Evolutionary conservation across 805 yeast genomes (phyloP), one percentile per base, ranked within the genome.

Genomic region (Wickerhamomyces hampshirensis): DNA sequence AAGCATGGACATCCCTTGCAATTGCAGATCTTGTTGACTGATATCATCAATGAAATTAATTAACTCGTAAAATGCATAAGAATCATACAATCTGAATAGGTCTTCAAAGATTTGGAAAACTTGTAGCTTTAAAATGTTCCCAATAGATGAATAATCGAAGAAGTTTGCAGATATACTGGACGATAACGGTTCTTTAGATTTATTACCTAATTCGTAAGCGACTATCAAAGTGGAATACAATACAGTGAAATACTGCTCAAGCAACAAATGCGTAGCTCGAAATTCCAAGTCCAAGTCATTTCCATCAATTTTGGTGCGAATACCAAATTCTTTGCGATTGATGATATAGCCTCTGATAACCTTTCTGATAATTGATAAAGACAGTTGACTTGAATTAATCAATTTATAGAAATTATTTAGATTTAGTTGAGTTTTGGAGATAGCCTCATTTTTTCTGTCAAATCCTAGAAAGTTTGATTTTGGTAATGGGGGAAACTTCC

Each of bases 71-170:
- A 63, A 38, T 1, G 64, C 58, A 23, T 63, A 47, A 28, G 64
- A 51, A 11, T 66, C 66, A 46, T 66, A 62, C 0, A 60, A 35
- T 5, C 56, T 38, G 17, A 68, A 47, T 4, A 69, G 38, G 38
- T 63, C 47, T 17, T 66, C 69, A 46, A 63, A 49, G 10, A 50
- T 34, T 16, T 46, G 40, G 18, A 47, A 44, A 31, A 53, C 43
- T 32, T 51, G 48, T 2, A 46, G 40, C 48, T 44, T 50, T 48
- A 47, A 34, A 29, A 42, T 37, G 42, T 40, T 50, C 27, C 39
- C 44, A 3, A 36, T 13, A 4, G 56, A 44, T 6, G 18, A 30
- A 9, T 31, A 37, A 26, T 50, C 52, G 36, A 28, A 44, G 29
- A 42, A 44, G 3, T 36, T 11, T 6, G 48, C 21, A 5, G 40